phyloP scores from a whole-genome alignment of 2,329 filamentous ascomycete species.

The Sporothrix pallida region DNA sequence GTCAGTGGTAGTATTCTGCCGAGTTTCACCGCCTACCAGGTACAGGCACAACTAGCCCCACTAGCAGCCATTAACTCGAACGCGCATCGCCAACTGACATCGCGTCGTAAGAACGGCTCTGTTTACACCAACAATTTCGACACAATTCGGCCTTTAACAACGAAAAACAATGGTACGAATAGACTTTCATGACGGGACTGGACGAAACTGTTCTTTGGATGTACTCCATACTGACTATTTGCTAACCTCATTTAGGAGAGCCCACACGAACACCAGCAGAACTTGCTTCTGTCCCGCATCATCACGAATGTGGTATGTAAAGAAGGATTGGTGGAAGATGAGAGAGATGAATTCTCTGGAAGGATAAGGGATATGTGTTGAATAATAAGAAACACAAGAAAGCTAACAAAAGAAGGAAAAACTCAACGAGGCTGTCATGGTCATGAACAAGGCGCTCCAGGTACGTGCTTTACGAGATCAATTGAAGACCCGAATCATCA shows the following conservation, averaged over 20 bases:
- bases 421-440: conserved; percentile 89
- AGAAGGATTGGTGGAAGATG: too few species aligned
- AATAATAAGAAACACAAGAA: background rate
- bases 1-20: conserved; percentile 29
- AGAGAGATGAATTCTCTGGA: background rate
- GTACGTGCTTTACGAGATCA: conserved; percentile 51
- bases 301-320: conserved; percentile 91
- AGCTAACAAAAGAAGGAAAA: conserved; percentile 71
- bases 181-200: background rate
- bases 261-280: conserved; percentile 97
- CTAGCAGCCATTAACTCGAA: background rate
- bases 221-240: background rate
- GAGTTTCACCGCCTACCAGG: conserved; percentile 9
- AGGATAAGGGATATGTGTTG: too few species aligned
- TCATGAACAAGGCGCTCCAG: conserved; percentile 91
- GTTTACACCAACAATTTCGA: background rate
- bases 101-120: background rate
- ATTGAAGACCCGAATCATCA: background rate
- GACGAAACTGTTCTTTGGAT: too few species aligned
- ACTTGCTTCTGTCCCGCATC: conserved; percentile 87
- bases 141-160: background rate
- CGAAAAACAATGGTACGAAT: conserved; percentile 24
- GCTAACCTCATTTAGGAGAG: conserved; percentile 68
- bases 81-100: conserved; percentile 19
- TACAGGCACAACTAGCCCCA: background rate